Base-by-base conservation (phyloP, 495 filamentous ascomycete genomes). In the Lasiosphaeria hispida region DNA sequence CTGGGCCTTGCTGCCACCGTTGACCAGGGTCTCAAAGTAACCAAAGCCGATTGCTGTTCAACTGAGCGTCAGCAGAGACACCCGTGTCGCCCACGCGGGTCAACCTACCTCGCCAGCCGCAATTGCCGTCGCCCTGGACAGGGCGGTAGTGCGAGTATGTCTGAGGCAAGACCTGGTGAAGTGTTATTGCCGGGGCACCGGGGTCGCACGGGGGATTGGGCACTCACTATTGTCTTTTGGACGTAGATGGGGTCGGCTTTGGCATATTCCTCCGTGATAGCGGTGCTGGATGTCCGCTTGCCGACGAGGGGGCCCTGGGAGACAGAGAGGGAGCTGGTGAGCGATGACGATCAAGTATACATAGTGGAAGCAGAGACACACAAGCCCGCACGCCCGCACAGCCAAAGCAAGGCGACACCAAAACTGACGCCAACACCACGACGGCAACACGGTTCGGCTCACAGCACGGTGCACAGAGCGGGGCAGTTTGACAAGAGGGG, bases 41-140 rank as follows among this genome's bases (percentile, higher is more conserved):
- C 85, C 85, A 70, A 96, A 98, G 15, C 85, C 93, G 69, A 96
- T 86, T 41, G 94, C 94, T 97, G 58, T 41, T 41, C 18, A 36
- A 15, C 10, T 43, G 37, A 10, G 13, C 44, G 53, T 74, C 43
- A 71, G 63, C 37, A 53, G 33, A 34, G 40, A 53, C 40, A 30
- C 17, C 38, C 33, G 11, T 14, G 17, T 14, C 52, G 11, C 23
- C 40, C 18, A 39, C 7, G 38, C 48, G 38, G 23, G 11, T 23
- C 19, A n/a, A 75, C 72, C 69, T 83, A 96, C 93, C 94, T 87
- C 94, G 83, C 93, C 94, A 98, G 62, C 94, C 94, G 76, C 94
- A 98, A 67, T 95, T 92, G 38, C 94, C 94, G 75, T 98, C 94
- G 17, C 94, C 92, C 69, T 86, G 87, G 73, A 96, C 86, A 4